Evolutionary conservation across 352 stramenopile genomes (phyloP), one percentile per base, ranked within the genome.

Genomic region (Bremia lactucae): DNA sequence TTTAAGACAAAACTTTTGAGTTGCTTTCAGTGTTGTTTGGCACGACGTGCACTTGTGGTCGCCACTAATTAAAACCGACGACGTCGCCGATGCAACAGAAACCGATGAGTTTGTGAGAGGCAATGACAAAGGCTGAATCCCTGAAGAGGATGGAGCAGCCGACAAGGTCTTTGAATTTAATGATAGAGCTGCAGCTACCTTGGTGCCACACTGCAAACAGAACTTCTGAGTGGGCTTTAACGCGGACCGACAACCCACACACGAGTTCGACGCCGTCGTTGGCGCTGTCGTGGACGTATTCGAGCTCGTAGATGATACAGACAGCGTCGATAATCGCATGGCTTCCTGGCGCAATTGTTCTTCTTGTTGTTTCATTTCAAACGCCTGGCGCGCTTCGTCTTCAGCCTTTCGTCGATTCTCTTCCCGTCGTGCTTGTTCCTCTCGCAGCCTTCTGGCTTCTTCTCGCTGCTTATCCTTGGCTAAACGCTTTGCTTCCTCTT

Each of bases 1-100:
- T 31, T 85, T 77, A 4, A 67, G 74, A 36, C 77, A 90, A 47
- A 90, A 90, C 46, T 90, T 90, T 36, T 90, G 77, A 22, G 69
- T 62, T 6, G 72, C 36, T 41, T 80, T 82, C 22, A 87, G 55
- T 20, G 52, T 55, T 19, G 62, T 62, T 28, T 65, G 54, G 37
- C 74, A 87, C 26, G 50, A 68, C 16, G 43, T 34, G 33, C 72
- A 84, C 29, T 36, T 67, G 36, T 69, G 46, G 0, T 52, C 36
- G 0, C 36, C 43, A n/a, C 34, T 31, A 40, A n/a, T n/a, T n/a
- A 34, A 18, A 15, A 62, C 44, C 14, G 62, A 61, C 2, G 61
- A 71, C 1, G 55, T 50, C 14, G 55, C 52, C 37, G 56, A 65
- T 21, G 56, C 42, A 31, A 55, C 59, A 15, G 56, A 65, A 4